Percentiles rank a stretch among this genome's conserved stretches.
phyloP scores from a whole-genome alignment of 164 flowering plant genomes.

The Vitis riparia region DNA sequence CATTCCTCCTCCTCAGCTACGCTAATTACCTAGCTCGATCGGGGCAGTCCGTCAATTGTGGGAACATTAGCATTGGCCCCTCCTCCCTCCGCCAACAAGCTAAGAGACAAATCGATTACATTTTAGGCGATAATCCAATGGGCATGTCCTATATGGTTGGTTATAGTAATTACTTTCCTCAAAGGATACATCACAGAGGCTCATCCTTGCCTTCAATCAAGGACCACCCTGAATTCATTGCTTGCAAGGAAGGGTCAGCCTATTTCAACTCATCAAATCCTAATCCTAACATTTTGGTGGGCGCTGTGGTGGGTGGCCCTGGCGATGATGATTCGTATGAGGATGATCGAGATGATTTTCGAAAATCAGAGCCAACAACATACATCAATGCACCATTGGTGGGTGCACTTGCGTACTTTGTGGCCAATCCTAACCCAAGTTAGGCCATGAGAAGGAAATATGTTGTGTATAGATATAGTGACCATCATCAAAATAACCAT shows the following conservation, averaged over 20 bases:
- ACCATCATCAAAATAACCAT: too few species aligned
- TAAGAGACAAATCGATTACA: constrained; percentile 77
- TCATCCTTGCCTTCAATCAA: constrained; percentile 80
- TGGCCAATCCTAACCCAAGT: constrained; percentile 57
- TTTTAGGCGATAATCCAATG: constrained; percentile 81
- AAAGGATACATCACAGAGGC: constrained; percentile 83
- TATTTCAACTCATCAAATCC: constrained; percentile 74
- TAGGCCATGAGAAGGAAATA: neutral
- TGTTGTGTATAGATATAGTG: neutral
- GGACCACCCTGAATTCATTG: constrained; percentile 66
- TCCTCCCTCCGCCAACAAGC: constrained; percentile 59
- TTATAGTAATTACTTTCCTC: constrained; percentile 66
- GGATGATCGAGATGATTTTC: constrained; percentile 74
- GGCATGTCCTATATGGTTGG: constrained; percentile 93
- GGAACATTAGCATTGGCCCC: constrained; percentile 48
- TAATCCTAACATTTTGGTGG: constrained; percentile 69
- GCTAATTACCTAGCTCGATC: constrained; percentile 68
- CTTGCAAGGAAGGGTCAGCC: constrained; percentile 74
- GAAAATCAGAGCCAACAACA: constrained; percentile 88
- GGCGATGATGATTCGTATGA: constrained; percentile 73
- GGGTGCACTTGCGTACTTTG: constrained; percentile 78
- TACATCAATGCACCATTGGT: constrained; percentile 97
- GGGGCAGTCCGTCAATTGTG: constrained; percentile 67
- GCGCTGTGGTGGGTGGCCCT: constrained; percentile 90
- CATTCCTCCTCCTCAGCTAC: constrained; percentile 83